Base-by-base conservation (phyloP, 495 filamentous ascomycete genomes). In the Penicillium paxilli region DNA sequence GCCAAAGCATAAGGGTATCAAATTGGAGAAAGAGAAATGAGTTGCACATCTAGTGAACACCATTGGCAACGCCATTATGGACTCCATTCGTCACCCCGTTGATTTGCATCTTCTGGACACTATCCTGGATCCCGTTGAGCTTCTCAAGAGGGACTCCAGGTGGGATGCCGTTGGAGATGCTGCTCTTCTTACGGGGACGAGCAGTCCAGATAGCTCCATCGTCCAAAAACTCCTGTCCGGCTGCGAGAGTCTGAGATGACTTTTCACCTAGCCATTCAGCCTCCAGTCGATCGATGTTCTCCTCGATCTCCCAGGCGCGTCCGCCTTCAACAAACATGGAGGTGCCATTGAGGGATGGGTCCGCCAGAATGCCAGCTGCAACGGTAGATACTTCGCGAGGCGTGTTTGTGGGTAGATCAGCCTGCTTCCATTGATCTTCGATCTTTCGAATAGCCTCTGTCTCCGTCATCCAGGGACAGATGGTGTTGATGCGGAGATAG, bases 401-500 rank as follows among this genome's bases (percentile, higher is more conserved):
- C 0, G 62, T 64, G 52, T 81, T 83, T 17, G 76, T 49, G 0
- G 80, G 79, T 41, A 82, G 62, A 10, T 66, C 67, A 22, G 72
- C 75, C 51, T 69, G 59, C 17, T 62, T 51, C 79, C 80, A 83
- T 12, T 60, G 58, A 10, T 71, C 62, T 41, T 70, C 58, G 16
- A 81, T 67, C 14, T 70, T 74, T 35, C 66, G 64, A 8, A 75
- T 69, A 16, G 77, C 71, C 10, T 68, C 65, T 6, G 74, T 80
- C 38, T 72, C 59, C 2, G 77, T 80, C 63, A 78, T 75, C 79
- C 78, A 83, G 1, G 81, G 81, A 55, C 79, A 82, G 47, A 83
- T 70, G 12, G 75, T 73, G 57, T 83, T 84, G 51, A 76, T 71
- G 19, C 81, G 73, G 19, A 82, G 62, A 30, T 65, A 60, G 55